Percentiles rank a stretch among this genome's conserved stretches.
Evolutionary conservation across 345 rosid genomes (phyloP).

Genomic region (Gynandropsis gynandra): DNA sequence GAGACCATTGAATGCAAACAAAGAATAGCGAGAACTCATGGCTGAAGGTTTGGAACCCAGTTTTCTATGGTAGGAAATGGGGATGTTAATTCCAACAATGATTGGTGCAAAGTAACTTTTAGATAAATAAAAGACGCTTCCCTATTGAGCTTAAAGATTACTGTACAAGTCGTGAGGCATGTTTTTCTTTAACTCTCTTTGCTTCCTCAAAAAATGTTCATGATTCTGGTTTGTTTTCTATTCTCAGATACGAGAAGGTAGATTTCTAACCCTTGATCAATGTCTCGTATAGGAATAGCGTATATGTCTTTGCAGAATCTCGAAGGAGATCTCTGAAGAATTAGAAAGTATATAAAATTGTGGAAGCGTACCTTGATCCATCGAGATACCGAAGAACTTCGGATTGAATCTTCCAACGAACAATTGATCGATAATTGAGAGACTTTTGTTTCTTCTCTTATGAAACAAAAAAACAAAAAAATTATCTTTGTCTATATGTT

Average conservation of each 20-base stretch:
- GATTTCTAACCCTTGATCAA: constrained; percentile 76
- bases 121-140: constrained; percentile 71
- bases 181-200: constrained; percentile 8
- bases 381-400: too few relatives aligned
- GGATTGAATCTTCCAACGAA: too few relatives aligned
- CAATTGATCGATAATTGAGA: too few relatives aligned
- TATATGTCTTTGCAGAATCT: constrained; percentile 49
- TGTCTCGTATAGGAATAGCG: constrained; percentile 80
- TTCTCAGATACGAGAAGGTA: constrained; percentile 74
- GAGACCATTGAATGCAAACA: constrained; percentile 2
- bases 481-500: too few relatives aligned
- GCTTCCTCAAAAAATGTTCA: constrained; percentile 14
- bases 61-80: too few relatives aligned
- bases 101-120: constrained; percentile 53
- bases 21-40: not conserved
- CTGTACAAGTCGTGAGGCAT: constrained; percentile 64
- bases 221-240: constrained; percentile 9
- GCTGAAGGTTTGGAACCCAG: not conserved
- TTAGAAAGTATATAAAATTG: too few relatives aligned
- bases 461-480: too few relatives aligned
- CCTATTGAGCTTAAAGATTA: constrained; percentile 83
- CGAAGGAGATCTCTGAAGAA: too few relatives aligned
- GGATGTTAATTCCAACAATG: constrained; percentile 40
- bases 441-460: too few relatives aligned
- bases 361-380: too few relatives aligned